These are phyloP conservation scores for Sporothrix variecibatus DNA, from an alignment of 2,329 filamentous ascomycete genomes.

Conservation along the genomic window DNA sequence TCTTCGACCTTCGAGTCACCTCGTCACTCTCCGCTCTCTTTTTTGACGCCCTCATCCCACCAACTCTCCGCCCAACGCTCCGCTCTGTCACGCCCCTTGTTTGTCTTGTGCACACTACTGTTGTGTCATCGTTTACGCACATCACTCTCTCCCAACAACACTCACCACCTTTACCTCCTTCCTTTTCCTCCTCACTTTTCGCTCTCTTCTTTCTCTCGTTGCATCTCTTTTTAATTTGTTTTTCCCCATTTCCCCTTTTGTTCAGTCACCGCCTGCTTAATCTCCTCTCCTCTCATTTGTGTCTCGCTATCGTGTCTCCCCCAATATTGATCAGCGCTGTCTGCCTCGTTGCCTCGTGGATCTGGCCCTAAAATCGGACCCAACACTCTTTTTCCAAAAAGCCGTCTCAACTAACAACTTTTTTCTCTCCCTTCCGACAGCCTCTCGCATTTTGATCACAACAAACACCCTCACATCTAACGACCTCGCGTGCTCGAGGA, in stretches of 20 bases:
- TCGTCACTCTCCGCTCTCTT: not conserved
- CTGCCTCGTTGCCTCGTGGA: constrained; percentile 11
- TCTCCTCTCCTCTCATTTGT: not conserved
- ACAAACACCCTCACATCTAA: not conserved
- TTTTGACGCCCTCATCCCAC: not conserved
- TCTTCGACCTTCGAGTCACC: not conserved
- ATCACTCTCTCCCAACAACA: not conserved
- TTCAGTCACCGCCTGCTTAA: not conserved
- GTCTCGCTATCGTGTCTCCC: constrained; percentile 2
- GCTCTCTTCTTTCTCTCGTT: not conserved
- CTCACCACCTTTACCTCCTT: not conserved
- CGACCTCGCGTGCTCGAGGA: constrained; percentile 31
- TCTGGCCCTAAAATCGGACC: not conserved
- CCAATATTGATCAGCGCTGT: constrained; percentile 8
- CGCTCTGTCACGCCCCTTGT: not conserved
- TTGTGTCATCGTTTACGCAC: constrained; percentile 8
- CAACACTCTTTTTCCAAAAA: not conserved
- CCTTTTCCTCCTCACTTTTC: not conserved
- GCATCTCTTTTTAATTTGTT: not conserved
- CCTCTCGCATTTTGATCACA: constrained; percentile 1
- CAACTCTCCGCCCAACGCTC: not conserved
- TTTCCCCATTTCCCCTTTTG: not conserved
- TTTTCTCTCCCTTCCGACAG: not conserved
- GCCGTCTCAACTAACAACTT: not conserved
- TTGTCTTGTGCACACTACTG: constrained; percentile 9